These are phyloP conservation scores for Picocystis sp. DNA, from an alignment of 163 green algal species.

Conservation along the genomic window DNA sequence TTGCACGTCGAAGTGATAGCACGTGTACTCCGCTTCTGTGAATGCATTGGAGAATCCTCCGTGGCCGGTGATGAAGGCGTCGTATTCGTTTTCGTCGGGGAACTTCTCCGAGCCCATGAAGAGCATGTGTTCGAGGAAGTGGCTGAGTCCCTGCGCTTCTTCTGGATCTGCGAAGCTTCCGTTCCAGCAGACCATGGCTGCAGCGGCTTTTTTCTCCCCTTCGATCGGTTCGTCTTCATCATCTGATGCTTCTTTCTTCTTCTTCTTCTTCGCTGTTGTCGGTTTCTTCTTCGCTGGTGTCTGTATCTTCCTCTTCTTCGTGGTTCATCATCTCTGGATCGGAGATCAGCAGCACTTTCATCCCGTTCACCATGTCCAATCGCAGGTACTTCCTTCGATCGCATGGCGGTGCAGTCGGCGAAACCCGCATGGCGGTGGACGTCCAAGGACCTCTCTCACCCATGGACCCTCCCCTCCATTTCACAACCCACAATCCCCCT, in stretches of 20 bases:
- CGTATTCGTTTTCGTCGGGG: conserved; percentile 89
- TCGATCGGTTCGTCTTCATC: background rate
- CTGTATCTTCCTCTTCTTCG: conserved; percentile 4
- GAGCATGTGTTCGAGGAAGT: conserved; percentile 98
- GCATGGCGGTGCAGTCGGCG: too few species aligned
- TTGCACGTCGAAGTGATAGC: conserved; percentile 87
- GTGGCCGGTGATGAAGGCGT: conserved; percentile 48
- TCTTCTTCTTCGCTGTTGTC: conserved; percentile 10
- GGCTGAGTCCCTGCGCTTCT: conserved; percentile 52
- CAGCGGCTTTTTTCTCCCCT: conserved; percentile 51
- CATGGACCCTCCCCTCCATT: too few species aligned
- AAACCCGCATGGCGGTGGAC: too few species aligned
- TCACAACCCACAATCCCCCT: too few species aligned
- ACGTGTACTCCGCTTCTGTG: conserved; percentile 86
- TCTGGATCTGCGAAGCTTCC: conserved; percentile 72
- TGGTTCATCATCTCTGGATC: conserved; percentile 48
- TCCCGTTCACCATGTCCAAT: conserved; percentile 35
- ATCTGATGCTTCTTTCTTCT: background rate
- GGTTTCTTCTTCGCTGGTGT: conserved; percentile 10
- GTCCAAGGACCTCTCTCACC: too few species aligned
- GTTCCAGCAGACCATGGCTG: conserved; percentile 70
- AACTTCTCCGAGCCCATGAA: conserved; percentile 89
- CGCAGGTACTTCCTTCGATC: too few species aligned
- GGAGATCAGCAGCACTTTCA: conserved; percentile 54
- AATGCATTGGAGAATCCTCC: conserved; percentile 53